Evolutionary conservation across 371 early-diverging fungal genomes (phyloP), one percentile per base, ranked within the genome.

Genomic region (Apophysomyces elegans): DNA sequence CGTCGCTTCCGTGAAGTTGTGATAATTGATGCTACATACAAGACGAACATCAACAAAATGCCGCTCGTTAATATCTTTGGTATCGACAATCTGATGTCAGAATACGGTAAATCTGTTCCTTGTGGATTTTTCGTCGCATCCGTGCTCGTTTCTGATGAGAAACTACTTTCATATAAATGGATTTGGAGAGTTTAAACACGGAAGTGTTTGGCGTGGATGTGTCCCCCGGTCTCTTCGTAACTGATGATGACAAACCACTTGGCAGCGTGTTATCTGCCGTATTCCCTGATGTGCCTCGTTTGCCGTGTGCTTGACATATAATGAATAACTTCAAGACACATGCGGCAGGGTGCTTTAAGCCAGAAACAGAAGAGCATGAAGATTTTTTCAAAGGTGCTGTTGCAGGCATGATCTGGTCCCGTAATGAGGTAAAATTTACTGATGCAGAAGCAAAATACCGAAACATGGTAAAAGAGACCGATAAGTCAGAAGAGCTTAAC

Each of bases 1-100:
- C 9, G 50, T 5, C 8, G 59, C 7, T 43, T 18, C 18, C 18
- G 18, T 18, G 18, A 18, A 41, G 59, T 58, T 32, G 5, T 67
- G 66, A 66, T 88, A 21, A 62, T 83, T 35, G 57, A 73, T 18
- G 77, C 86, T 32, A 86, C 83, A 9, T 73, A 81, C 58, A 65
- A 71, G 18, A 65, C 72, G 11, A 78, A 75, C 21, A 58, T 63
- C 16, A 85, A 84, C 69, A 81, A 84, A 63, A 84, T 89, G 86
- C 84, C 76, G 0, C 70, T 85, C 7, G 69, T 81, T 16, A 86
- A 88, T 71, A 72, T 88, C 12, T 81, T 18, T 18, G 18, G 18
- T 18, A 0, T 86, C 11, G 81, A 84, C 61, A 72, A 83, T 26
- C 80, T 86, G 0, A 35, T 43, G 13, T 37, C 4, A 8, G 39